Evolutionary conservation across 73 alveolate genomes (phyloP).

Genomic region (Uronychia setigera): DNA sequence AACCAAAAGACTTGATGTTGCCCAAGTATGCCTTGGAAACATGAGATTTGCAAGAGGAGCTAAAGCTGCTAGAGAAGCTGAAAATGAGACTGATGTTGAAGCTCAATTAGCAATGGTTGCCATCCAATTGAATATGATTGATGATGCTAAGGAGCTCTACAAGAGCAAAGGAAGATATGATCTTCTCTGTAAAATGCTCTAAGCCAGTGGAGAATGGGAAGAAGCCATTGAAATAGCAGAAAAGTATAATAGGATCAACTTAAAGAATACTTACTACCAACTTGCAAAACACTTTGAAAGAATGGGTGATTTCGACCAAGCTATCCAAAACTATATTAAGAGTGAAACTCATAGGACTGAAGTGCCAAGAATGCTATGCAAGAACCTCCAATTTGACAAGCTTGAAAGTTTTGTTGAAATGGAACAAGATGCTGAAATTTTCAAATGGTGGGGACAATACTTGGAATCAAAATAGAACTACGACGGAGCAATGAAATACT

Average conservation of each 20-base stretch:
- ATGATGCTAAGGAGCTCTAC: slow-evolving; percentile 95
- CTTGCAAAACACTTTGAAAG: slow-evolving; percentile 94
- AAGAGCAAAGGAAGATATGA: slow-evolving; percentile 93
- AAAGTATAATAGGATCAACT: slow-evolving; percentile 93
- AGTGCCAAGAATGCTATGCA: slow-evolving; percentile 97
- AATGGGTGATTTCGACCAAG: slow-evolving; percentile 85
- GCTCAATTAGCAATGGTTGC: slow-evolving; percentile 99
- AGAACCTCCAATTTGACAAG: slow-evolving; percentile 69
- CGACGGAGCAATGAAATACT: slow-evolving; percentile 86
- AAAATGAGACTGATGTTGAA: slow-evolving; percentile 95
- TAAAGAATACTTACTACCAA: slow-evolving; percentile 91
- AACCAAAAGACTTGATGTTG: slow-evolving; percentile 97
- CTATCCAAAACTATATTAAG: slow-evolving; percentile 86
- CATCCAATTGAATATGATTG: slow-evolving; percentile 93
- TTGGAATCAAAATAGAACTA: slow-evolving; percentile 85
- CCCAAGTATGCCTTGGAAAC: slow-evolving; percentile 97
- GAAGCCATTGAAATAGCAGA: slow-evolving; percentile 96
- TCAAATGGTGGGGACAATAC: slow-evolving; percentile 97
- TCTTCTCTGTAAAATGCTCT: slow-evolving; percentile 85
- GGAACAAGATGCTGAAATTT: slow-evolving; percentile 83
- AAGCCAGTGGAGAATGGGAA: slow-evolving; percentile 96
- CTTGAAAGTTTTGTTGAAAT: slow-evolving; percentile 81
- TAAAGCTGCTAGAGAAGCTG: slow-evolving; percentile 97
- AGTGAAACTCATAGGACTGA: slow-evolving; percentile 90
- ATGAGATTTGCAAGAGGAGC: slow-evolving; percentile 99